These are phyloP conservation scores for Withania somnifera DNA, from an alignment of 305 asterid species.

Conservation along the genomic window DNA sequence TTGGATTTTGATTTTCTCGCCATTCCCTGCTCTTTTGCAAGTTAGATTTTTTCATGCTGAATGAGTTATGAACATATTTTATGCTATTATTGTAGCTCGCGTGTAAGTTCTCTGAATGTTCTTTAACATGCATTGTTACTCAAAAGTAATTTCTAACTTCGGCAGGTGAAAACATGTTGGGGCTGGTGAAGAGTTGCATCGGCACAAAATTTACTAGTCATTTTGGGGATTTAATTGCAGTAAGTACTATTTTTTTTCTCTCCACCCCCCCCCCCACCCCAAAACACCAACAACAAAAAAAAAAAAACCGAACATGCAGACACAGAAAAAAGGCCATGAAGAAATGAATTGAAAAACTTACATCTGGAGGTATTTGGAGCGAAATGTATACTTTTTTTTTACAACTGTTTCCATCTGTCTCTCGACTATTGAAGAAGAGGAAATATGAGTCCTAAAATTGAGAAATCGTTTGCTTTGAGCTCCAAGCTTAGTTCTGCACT, in stretches of 20 bases:
- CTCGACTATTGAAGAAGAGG: neutral
- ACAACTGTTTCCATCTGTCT: neutral
- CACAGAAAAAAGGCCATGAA: neutral
- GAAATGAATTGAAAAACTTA: neutral
- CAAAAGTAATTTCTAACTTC: neutral
- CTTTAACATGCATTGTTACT: neutral
- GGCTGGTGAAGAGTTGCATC: slow-evolving; percentile 89
- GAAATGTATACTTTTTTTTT: neutral
- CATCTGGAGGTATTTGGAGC: neutral
- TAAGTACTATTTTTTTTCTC: slow-evolving; percentile 28
- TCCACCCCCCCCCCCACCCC: neutral
- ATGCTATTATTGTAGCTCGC: neutral
- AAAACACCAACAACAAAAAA: no score
- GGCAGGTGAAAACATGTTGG: slow-evolving; percentile 70
- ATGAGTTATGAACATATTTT: neutral
- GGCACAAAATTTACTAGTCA: slow-evolving; percentile 95
- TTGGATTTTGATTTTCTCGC: neutral
- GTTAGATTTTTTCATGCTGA: neutral
- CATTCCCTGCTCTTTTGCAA: neutral
- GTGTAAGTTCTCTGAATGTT: neutral
- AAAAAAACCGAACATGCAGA: no score
- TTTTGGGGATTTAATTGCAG: slow-evolving; percentile 91
- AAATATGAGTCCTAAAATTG: neutral
- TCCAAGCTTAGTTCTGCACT: neutral
- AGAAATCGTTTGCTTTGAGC: neutral